Evolutionary conservation across 2,329 filamentous ascomycete genomes (phyloP).

Genomic region (Diaporthe longicolla): DNA sequence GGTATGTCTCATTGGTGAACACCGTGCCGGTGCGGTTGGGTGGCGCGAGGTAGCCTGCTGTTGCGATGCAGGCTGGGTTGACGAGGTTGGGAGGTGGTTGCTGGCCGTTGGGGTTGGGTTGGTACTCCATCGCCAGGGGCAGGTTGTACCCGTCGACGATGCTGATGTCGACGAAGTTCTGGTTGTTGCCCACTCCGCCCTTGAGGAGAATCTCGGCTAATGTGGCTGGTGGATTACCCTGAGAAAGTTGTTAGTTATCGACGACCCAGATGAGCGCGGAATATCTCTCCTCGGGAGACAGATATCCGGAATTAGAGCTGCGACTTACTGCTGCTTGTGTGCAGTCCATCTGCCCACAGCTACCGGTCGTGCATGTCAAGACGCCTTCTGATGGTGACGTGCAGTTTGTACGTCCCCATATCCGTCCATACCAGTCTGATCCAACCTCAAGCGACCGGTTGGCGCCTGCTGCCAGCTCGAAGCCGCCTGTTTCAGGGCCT

Average conservation of each 20-base stretch:
- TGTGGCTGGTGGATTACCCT: constrained; percentile 82
- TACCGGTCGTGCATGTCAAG: constrained; percentile 63
- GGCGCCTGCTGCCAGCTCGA: constrained; percentile 72
- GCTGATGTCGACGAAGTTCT: constrained; percentile 88
- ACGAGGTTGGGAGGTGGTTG: constrained; percentile 82
- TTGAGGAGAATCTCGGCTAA: constrained; percentile 86
- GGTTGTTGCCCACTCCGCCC: constrained; percentile 70
- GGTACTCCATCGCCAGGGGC: constrained; percentile 74
- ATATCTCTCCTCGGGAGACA: too few relatives aligned
- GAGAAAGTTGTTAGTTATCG: not conserved
- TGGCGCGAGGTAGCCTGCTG: constrained; percentile 71
- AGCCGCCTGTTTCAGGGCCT: constrained; percentile 77
- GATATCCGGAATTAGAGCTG: too few relatives aligned
- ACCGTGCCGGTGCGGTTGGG: constrained; percentile 66
- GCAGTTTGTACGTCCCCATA: constrained; percentile 90
- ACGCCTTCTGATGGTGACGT: constrained; percentile 75
- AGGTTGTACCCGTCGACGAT: constrained; percentile 89
- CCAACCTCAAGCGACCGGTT: constrained; percentile 75
- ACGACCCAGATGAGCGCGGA: not conserved
- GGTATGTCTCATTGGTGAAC: constrained; percentile 75
- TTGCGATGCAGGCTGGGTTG: constrained; percentile 83
- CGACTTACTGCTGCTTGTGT: constrained; percentile 35
- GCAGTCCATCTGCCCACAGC: constrained; percentile 68
- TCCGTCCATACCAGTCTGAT: constrained; percentile 82
- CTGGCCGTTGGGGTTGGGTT: constrained; percentile 67